Evolutionary conservation across 768 basidiomycete genomes (phyloP), one percentile per base, ranked within the genome.

Genomic region (Mycena latifolia): DNA sequence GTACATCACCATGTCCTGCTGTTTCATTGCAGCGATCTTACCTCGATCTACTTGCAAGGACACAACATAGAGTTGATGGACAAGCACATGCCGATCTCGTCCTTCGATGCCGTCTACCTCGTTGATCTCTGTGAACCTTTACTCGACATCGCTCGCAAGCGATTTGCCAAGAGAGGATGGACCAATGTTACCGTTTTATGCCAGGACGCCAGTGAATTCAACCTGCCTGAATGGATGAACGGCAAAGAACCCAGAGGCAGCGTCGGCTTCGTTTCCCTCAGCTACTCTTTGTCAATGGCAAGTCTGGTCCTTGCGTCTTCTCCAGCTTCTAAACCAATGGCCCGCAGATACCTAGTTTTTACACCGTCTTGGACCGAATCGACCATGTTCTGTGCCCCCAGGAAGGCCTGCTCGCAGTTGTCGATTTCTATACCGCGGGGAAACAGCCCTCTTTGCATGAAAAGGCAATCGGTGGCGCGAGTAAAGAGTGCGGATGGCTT

Each of bases 11-110:
- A 11, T 51, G 27, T 51, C 56, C 3, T 35, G 41, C 20, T 25
- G 11, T 37, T 31, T 35, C 58, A 6, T 6, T 5, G 18, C 46
- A n/a, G 17, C 45, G 25, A 25, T 47, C 35, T 89, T 41, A 45
- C 20, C 27, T 37, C 3, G 3, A 11, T n/a, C 24, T 33, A 15
- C 37, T 28, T 58, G n/a, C n/a, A n/a, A 79, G 88, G 88, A 8
- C 88, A 87, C 79, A 91, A 90, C 73, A 86, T 92, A 71, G 90
- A 92, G 75, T 80, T 85, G 61, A 90, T 90, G 90, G 82, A 88
- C 75, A 82, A 81, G 65, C 83, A 82, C 72, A 78, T 87, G 55
- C 81, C 85, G 15, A 77, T 91, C 57, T 69, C 78, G 3, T 61
- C 41, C 48, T 90, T 91, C 67, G 89, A 90, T 65, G 84, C 84